A percentile compares a stretch with the other conserved stretches of the same genome.
Conservation (phyloP, 2,329 filamentous ascomycete species). For the Fusarium mexicanum region DNA sequence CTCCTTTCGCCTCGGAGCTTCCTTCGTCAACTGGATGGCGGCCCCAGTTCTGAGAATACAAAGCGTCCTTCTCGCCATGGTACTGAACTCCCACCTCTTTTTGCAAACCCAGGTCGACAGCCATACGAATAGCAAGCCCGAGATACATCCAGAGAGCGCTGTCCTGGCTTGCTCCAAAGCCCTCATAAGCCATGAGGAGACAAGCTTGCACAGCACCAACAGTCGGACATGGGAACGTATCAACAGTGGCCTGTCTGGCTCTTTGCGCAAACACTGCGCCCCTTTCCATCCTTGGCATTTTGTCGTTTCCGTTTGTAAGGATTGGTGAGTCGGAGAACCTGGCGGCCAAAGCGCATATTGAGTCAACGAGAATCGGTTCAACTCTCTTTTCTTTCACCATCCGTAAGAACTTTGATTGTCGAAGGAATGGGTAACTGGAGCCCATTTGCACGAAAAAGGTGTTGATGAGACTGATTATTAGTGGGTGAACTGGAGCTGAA, state of each 20-base stretch:
- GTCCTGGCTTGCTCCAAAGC: conserved; percentile 88
- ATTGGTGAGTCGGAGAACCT: conserved; percentile 75
- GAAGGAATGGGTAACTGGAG: conserved; percentile 86
- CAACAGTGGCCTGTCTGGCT: conserved; percentile 83
- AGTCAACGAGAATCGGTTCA: conserved; percentile 86
- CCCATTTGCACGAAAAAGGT: conserved; percentile 85
- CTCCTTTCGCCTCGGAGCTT: conserved; percentile 53
- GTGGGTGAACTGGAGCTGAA: conserved; percentile 72
- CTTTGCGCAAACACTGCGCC: conserved; percentile 82
- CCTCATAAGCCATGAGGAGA: conserved; percentile 85
- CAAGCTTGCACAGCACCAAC: conserved; percentile 87
- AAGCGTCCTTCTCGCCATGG: conserved; percentile 63
- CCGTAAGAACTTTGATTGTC: conserved; percentile 75
- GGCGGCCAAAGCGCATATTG: conserved; percentile 83
- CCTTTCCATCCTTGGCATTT: conserved; percentile 69
- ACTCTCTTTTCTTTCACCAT: conserved; percentile 82
- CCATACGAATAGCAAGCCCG: conserved; percentile 86
- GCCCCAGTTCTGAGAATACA: conserved; percentile 58
- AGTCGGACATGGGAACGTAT: conserved; percentile 83
- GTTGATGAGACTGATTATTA: conserved; percentile 81
- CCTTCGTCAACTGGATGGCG: conserved; percentile 48
- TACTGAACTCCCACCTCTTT: conserved; percentile 79
- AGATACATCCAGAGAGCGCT: conserved; percentile 95
- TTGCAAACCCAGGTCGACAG: conserved; percentile 81
- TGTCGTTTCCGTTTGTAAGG: conserved; percentile 59